phyloP scores from a whole-genome alignment of 116 monocot species.

The Dioscorea cayenensis region DNA sequence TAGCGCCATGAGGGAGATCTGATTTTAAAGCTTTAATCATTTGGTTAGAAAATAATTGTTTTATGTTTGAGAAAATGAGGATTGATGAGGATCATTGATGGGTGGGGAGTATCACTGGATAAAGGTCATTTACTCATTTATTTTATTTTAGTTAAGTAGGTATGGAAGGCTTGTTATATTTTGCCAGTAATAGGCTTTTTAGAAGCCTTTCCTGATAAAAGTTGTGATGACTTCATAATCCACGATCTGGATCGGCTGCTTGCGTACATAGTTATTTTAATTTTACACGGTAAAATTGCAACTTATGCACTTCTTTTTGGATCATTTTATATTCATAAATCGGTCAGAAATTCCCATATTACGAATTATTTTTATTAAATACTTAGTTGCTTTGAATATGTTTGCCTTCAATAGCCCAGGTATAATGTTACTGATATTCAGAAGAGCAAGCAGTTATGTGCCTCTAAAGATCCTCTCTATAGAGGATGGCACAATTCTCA shows the following conservation, averaged over 20 bases:
- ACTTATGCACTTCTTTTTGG: no score
- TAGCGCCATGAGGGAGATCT: no score
- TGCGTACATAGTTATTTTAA: neutral
- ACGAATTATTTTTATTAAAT: neutral
- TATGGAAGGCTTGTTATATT: no score
- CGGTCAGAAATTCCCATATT: neutral
- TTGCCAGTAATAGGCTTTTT: no score
- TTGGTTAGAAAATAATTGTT: no score
- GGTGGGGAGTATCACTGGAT: no score
- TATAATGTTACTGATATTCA: slow-evolving; percentile 79
- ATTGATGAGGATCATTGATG: no score
- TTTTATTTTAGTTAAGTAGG: no score
- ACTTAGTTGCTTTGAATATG: neutral
- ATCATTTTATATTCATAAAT: neutral
- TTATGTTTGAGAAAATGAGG: no score
- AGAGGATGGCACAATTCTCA: slow-evolving; percentile 74
- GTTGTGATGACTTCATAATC: neutral
- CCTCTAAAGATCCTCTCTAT: slow-evolving; percentile 74
- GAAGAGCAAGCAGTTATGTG: slow-evolving; percentile 53
- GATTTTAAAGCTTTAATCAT: no score
- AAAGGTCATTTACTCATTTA: no score
- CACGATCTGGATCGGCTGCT: neutral
- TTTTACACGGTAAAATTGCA: neutral
- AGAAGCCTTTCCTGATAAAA: no score
- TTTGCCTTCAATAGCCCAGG: slow-evolving; percentile 52